These are phyloP conservation scores for Microcyclospora pomicola DNA, from an alignment of 2,329 filamentous ascomycete genomes.

Conservation along the genomic window DNA sequence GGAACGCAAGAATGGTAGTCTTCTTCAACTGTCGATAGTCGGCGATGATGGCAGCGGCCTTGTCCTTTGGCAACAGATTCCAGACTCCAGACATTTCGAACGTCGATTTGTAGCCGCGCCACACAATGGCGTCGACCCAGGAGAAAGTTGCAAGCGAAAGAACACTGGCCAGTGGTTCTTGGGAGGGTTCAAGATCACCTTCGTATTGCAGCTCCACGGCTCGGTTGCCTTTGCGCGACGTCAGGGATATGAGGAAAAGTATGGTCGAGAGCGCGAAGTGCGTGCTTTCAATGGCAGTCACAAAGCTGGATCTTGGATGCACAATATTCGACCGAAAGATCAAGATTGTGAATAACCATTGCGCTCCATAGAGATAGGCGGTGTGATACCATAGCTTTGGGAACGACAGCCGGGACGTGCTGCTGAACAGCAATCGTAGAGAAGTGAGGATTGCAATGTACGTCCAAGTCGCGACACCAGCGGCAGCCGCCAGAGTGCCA, in stretches of 20 bases:
- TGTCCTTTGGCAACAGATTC: slow-evolving; percentile 80
- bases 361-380: slow-evolving; percentile 62
- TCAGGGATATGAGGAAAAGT: slow-evolving; percentile 61
- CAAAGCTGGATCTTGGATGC: slow-evolving; percentile 51
- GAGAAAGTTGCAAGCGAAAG: slow-evolving; percentile 77
- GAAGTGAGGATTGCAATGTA: slow-evolving; percentile 66
- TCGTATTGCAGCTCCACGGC: slow-evolving; percentile 80
- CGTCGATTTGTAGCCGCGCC: slow-evolving; percentile 73
- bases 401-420: slow-evolving; percentile 47
- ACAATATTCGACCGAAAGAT: slow-evolving; percentile 78
- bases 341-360: slow-evolving; percentile 65
- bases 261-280: slow-evolving; percentile 65
- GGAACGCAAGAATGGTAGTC: slow-evolving; percentile 63
- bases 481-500: slow-evolving; percentile 47
- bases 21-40: slow-evolving; percentile 78
- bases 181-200: slow-evolving; percentile 72
- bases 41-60: slow-evolving; percentile 64
- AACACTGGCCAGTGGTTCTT: slow-evolving; percentile 74
- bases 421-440: slow-evolving; percentile 53
- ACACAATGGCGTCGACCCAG: slow-evolving; percentile 84
- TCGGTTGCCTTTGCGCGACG: slow-evolving; percentile 84
- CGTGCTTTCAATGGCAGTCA: slow-evolving; percentile 51
- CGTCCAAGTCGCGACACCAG: slow-evolving; percentile 60
- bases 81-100: slow-evolving; percentile 77
- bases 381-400: slow-evolving; percentile 87